Percentiles rank a stretch among this genome's conserved stretches.
Evolutionary conservation across 2,329 filamentous ascomycete species (phyloP).

Genomic region (Alternaria sp.): DNA sequence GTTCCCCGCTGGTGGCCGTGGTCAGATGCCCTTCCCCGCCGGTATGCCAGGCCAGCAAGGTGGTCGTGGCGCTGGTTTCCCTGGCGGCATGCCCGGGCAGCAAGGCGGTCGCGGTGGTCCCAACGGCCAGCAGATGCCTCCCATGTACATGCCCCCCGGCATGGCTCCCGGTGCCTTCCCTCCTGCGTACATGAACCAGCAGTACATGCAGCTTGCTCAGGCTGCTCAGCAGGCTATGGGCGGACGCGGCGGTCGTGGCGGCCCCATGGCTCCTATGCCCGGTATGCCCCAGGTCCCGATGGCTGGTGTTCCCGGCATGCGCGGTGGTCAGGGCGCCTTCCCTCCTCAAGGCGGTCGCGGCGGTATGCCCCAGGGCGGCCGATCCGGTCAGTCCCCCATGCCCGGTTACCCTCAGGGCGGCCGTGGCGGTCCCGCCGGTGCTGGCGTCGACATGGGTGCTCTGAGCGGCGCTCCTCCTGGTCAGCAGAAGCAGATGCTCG

Average conservation of each 20-base stretch:
- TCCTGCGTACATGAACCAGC: conserved; percentile 76
- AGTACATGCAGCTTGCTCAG: conserved; percentile 81
- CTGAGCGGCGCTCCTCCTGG: conserved; percentile 63
- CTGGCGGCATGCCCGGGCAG: conserved; percentile 78
- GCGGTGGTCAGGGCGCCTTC: conserved; percentile 49
- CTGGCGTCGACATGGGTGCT: conserved; percentile 58
- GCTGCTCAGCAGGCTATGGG: conserved; percentile 66
- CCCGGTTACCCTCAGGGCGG: conserved; percentile 43
- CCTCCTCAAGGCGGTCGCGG: conserved; percentile 50
- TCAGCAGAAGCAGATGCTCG: conserved; percentile 98
- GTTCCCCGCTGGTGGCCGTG: conserved; percentile 64
- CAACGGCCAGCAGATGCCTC: conserved; percentile 77
- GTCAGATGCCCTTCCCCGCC: conserved; percentile 67
- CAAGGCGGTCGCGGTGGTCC: conserved; percentile 87
- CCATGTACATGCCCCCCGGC: conserved; percentile 77
- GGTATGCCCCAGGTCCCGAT: conserved; percentile 75
- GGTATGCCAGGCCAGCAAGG: conserved; percentile 73
- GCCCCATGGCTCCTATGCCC: conserved; percentile 67
- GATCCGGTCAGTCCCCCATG: conserved; percentile 40
- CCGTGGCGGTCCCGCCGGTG: conserved; percentile 28
- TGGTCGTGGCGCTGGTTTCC: conserved; percentile 85
- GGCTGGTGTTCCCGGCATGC: conserved; percentile 52
- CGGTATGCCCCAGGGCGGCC: conserved; percentile 40
- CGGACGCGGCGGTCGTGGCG: conserved; percentile 66
- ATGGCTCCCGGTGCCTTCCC: conserved; percentile 72